Conservation (phyloP, 306 rosid genomes). For the Vigna unguiculata region DNA sequence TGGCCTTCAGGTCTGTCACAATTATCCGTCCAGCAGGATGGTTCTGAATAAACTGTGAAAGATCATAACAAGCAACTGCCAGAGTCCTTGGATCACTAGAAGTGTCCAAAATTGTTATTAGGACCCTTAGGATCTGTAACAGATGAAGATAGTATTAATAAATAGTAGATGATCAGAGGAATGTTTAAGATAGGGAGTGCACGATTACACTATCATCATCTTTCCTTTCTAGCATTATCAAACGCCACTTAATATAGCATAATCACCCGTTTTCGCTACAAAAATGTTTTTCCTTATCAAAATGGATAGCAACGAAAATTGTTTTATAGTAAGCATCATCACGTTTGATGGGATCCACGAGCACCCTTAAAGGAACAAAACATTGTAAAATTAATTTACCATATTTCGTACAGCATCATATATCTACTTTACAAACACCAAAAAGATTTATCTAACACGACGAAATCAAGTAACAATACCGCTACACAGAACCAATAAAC, state of each 20-base stretch:
- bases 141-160: conserved; percentile 40
- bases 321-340: neutral
- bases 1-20: conserved; percentile 93
- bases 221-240: neutral
- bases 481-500: conserved; percentile 3
- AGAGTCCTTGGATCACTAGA: conserved; percentile 87
- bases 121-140: conserved; percentile 88
- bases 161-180: neutral
- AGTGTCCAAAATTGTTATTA: conserved; percentile 85
- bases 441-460: neutral
- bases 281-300: neutral
- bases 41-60: conserved; percentile 88
- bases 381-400: neutral
- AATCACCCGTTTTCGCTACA: conserved; percentile 10
- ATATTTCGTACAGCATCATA: neutral
- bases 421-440: neutral
- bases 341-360: conserved; percentile 1
- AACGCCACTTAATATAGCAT: conserved; percentile 24
- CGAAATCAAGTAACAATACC: neutral
- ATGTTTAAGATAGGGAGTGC: neutral
- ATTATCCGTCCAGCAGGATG: conserved; percentile 90
- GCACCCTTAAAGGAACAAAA: neutral
- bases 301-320: conserved; percentile 2
- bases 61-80: conserved; percentile 91
- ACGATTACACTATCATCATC: conserved; percentile 3